A percentile compares a stretch with the other conserved stretches of the same genome.
Conservation (phyloP, 2,329 filamentous ascomycete genomes). For the Beauveria pseudobassiana region DNA sequence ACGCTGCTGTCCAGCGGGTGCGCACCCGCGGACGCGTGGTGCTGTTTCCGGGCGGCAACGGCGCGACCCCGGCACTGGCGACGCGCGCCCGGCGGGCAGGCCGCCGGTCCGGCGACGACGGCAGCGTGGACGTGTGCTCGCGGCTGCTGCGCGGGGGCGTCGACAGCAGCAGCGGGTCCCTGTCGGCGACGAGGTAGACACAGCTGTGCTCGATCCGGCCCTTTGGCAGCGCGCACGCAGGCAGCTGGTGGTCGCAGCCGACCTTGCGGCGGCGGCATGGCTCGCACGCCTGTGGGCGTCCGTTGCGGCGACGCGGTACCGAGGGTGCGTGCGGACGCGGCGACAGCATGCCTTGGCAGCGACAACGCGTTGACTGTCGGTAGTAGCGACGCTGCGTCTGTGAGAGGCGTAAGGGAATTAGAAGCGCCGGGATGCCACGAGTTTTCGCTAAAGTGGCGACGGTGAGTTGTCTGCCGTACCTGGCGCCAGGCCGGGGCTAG, state of each 20-base stretch:
- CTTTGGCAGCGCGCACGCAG: conserved; percentile 27
- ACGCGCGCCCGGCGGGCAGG: background rate
- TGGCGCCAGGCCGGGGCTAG: background rate
- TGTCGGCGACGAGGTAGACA: conserved; percentile 21
- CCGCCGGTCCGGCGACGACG: background rate
- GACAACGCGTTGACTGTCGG: background rate
- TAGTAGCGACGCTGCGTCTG: background rate
- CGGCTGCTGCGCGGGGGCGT: background rate
- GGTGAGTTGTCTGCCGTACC: background rate
- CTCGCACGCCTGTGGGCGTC: conserved; percentile 18
- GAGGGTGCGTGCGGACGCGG: conserved; percentile 2
- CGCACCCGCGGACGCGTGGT: background rate
- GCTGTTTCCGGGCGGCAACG: background rate
- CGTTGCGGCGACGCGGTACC: conserved; percentile 10
- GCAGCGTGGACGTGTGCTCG: background rate
- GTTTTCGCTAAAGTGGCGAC: background rate
- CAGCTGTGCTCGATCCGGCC: conserved; percentile 24
- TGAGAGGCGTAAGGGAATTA: background rate
- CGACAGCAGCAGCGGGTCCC: background rate
- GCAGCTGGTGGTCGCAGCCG: conserved; percentile 30
- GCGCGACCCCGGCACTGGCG: background rate
- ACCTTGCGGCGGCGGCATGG: conserved; percentile 30
- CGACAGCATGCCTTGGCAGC: background rate
- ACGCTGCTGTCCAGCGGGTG: background rate
- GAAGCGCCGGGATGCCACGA: background rate